These are phyloP conservation scores for Mrakia blollopis DNA, from an alignment of 768 basidiomycete genomes.

Conservation along the genomic window DNA sequence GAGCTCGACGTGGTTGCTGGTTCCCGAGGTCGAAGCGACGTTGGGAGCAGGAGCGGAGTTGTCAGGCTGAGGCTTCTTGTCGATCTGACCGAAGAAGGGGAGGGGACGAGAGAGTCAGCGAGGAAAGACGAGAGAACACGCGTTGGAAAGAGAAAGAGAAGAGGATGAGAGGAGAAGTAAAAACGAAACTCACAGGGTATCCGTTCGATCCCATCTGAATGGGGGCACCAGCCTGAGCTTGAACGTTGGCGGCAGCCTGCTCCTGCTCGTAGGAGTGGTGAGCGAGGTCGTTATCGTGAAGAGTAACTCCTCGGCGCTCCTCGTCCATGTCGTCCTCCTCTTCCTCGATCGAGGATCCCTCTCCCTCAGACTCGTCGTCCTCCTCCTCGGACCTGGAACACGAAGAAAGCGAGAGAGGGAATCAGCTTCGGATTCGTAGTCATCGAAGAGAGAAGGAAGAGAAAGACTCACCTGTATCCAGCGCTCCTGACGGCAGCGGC, in stretches of 20 bases:
- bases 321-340: conserved; percentile 52
- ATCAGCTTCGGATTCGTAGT: not conserved
- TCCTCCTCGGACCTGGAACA: conserved; percentile 45
- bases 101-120: not conserved
- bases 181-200: conserved; percentile 54
- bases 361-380: conserved; percentile 51
- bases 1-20: conserved; percentile 17
- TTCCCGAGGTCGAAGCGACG: conserved; percentile 4
- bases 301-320: conserved; percentile 33
- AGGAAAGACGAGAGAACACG: not conserved
- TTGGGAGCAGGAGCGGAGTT: not conserved
- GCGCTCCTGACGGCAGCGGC: conserved; percentile 83
- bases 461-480: conserved; percentile 54
- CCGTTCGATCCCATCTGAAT: conserved; percentile 54
- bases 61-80: conserved; percentile 28
- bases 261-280: conserved; percentile 47
- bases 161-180: not conserved
- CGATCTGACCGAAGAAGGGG: conserved; percentile 13
- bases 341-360: conserved; percentile 57
- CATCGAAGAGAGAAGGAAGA: conserved; percentile 1
- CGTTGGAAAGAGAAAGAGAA: not conserved
- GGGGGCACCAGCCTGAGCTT: conserved; percentile 49
- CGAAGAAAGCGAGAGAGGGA: not conserved
- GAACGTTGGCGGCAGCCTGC: conserved; percentile 46
- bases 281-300: conserved; percentile 21